Base-by-base conservation (phyloP, 2,329 filamentous ascomycete species). In the Alternaria panax region DNA sequence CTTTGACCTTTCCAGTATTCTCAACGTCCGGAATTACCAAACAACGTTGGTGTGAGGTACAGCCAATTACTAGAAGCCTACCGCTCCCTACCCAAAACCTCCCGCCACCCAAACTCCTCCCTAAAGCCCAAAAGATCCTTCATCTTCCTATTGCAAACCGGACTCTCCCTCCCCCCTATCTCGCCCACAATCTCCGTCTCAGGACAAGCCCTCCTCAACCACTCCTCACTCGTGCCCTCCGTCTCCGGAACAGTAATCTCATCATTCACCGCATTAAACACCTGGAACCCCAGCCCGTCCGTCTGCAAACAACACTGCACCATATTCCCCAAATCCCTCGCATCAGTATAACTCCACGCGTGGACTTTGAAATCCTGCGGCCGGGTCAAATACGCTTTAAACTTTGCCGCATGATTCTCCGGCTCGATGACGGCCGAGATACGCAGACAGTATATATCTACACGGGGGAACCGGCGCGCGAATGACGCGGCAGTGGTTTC, bases 231-330 rank as follows among this genome's bases (percentile, higher is more conserved):
- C 3, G 43, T 56, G 20, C 52, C 57, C 79, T 80, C 36, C 74
- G 74, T 47, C 73, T 63, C 57, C 20, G 45, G 57, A 32, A 66
- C 47, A 3, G 86, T 88, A 59, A 86, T 87, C 16, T 81, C 84
- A 69, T 87, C 82, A 68, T 88, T 89, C 0, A 85, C 86, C 3
- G 85, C 86, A 70, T 89, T 89, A 72, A 88, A 88, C 0, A 88
- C 77, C 68, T 88, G 85, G 62, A 85, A 89, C 0, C 86, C 86
- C 24, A 89, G 64, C 0, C 85, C 85, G 68, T 80, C 79, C 60
- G 81, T 84, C 62, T 80, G n/a, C n/a, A 88, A 78, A 14, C 79
- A 81, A 20, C 83, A 67, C 57, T 87, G 76, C 62, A 85, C 86
- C 63, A 89, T 87, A 66, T 85, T 83, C 0, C 86, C 87, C 22